Evolutionary conservation across 2,329 filamentous ascomycete genomes (phyloP), one percentile per base, ranked within the genome.

Genomic region (Talaromyces sp.): DNA sequence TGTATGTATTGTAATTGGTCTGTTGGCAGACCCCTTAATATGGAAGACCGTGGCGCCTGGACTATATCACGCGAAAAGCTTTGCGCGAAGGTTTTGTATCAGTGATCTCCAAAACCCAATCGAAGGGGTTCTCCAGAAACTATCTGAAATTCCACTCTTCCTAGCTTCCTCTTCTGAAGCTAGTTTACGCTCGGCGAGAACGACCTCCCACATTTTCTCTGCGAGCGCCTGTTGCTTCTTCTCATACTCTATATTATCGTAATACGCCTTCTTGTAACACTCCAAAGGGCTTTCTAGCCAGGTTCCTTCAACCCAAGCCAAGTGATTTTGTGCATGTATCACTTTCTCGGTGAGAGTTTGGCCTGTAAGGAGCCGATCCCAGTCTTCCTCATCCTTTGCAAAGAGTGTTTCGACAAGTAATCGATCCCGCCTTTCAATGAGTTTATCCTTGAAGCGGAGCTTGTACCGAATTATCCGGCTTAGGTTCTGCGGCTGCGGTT

Each of bases 401-500:
- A 78, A 73, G 10, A 74, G 59, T 7, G 75, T 35, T 7, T 75
- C 75, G 1, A 62, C 22, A 33, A 74, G 66, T 57, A 81, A 50
- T 19, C 71, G 68, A 4, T 77, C 69, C 14, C 75, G 74, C 39
- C 72, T 72, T 47, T 73, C 69, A 41, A 79, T 74, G 33, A 72
- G 69, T 10, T 73, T 73, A 71, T 74, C 74, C 22, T 79, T 75
- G 22, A 70, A 74, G 10, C 70, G 70, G 19, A 78, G 70, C 59
- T 78, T 79, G 35, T 68, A 70, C 54, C 73, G 73, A 62, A 81
- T 70, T 2, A 79, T 70, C 4, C 74, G 69, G 56, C 76, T 79
- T 27, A 82, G 66, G 60, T 73, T 75, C 66, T 71, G 73, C 9
- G 80, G 79, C 60, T 80, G 77, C 1, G 79, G 80, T 57, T 81